Percentiles rank a stretch among this genome's conserved stretches.
Conservation (phyloP, 2,329 filamentous ascomycete genomes). For the Calonectria leucothoes region DNA sequence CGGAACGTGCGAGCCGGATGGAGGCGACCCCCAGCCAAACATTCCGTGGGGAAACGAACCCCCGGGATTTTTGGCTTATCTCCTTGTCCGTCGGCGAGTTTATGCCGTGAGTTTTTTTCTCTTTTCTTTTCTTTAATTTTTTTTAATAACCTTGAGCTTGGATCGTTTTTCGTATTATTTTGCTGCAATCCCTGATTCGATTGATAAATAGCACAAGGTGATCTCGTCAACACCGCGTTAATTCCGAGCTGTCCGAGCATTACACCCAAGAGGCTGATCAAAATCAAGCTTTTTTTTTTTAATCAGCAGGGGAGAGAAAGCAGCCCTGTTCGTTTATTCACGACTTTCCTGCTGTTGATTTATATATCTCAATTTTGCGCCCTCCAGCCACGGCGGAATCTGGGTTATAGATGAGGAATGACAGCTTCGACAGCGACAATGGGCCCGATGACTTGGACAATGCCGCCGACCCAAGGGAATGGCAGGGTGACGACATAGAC, state of each 20-base stretch:
- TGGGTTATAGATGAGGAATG: constrained; percentile 37
- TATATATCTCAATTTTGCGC: not conserved
- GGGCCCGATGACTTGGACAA: constrained; percentile 25
- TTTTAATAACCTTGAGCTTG: not conserved
- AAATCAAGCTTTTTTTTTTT: not conserved
- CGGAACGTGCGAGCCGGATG: constrained; percentile 26
- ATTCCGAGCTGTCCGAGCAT: not conserved
- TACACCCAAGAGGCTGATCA: not conserved
- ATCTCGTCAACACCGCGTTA: not conserved
- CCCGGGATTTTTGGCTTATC: constrained; percentile 16
- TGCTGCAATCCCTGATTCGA: not conserved
- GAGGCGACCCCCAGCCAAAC: not conserved
- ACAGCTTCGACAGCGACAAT: constrained; percentile 26
- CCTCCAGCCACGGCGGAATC: not conserved
- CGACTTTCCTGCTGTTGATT: not conserved
- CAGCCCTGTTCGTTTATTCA: not conserved
- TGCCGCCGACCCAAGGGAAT: constrained; percentile 1
- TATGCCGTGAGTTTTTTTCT: not conserved
- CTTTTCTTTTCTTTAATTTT: not conserved
- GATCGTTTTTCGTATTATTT: not conserved
- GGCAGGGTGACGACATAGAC: not conserved
- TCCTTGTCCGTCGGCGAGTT: constrained; percentile 9
- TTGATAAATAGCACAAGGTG: not conserved
- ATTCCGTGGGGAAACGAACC: not conserved
- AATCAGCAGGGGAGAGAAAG: not conserved